Conservation (phyloP, 257 asterid species). For the Rhazya stricta region DNA sequence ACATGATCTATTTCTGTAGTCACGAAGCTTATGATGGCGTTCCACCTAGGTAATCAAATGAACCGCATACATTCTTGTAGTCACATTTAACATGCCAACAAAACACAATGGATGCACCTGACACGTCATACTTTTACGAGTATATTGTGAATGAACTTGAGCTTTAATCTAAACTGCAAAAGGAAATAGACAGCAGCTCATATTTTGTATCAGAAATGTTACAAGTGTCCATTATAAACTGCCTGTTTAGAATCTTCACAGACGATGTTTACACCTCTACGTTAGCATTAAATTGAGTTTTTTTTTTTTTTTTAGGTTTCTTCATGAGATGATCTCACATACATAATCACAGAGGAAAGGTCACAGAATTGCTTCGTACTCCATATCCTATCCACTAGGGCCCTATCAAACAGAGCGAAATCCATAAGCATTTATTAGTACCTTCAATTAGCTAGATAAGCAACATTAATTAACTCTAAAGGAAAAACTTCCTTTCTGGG, state of each 20-base stretch:
- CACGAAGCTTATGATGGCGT: not conserved
- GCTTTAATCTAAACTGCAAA: not conserved
- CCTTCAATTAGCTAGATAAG: not conserved
- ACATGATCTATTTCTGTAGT: not conserved
- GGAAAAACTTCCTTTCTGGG: not conserved
- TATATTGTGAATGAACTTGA: not conserved
- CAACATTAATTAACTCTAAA: not conserved
- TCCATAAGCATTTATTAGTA: not conserved
- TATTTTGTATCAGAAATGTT: not conserved
- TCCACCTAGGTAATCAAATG: not conserved
- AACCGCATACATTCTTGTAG: not conserved
- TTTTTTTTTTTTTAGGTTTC: not conserved
- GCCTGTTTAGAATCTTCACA: not conserved
- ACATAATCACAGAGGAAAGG: not conserved
- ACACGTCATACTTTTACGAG: not conserved
- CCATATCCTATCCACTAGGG: not conserved
- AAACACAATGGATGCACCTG: not conserved
- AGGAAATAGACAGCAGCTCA: not conserved
- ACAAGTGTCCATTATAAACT: not conserved
- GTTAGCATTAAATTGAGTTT: not conserved
- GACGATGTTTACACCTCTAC: not conserved
- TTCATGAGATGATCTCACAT: not conserved
- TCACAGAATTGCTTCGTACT: not conserved
- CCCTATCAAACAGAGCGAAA: not conserved
- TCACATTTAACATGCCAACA: not conserved